These are phyloP conservation scores for Schizosaccharomyces pombe DNA, from an alignment of 805 yeast genomes.

Conservation along the genomic window ASM294v3 CU329670.1:4476001-4476500, in stretches of 20 bases:
- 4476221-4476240: not conserved
- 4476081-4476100: constrained; percentile 28
- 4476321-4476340: not conserved
- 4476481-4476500: not conserved
- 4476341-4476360: not conserved
- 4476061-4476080: not conserved
- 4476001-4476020: not conserved
- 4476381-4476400: not conserved
- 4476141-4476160: constrained; percentile 41
- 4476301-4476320: not conserved
- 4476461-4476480: not conserved
- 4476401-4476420: not conserved
- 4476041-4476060: not conserved
- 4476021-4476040: not conserved
- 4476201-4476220: not conserved
- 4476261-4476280: no score
- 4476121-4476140: constrained; percentile 62
- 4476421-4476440: not conserved
- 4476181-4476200: not conserved
- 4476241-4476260: no score
- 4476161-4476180: not conserved
- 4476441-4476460: not conserved
- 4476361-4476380: not conserved
- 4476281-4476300: no score
- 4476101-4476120: constrained; percentile 70